Conservation (phyloP, 192 early-diverging fungal genomes). For the Coemansia pectinata region DNA sequence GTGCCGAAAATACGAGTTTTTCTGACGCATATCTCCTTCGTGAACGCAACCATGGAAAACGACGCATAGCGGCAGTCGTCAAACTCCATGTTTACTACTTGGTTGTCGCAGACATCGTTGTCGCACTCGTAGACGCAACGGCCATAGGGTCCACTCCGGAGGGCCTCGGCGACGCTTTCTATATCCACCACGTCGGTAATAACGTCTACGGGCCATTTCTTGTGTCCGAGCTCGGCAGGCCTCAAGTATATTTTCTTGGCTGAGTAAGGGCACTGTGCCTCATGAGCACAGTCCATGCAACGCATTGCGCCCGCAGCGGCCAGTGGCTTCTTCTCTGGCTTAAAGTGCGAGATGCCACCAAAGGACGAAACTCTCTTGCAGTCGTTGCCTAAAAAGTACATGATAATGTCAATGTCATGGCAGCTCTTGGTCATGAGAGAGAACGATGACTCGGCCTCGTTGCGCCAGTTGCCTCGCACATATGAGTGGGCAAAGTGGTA, state of each 20-base stretch:
- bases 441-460: conserved; percentile 57
- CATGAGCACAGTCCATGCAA: conserved; percentile 60
- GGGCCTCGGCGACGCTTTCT: conserved; percentile 53
- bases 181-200: conserved; percentile 56
- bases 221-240: conserved; percentile 27
- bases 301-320: conserved; percentile 59
- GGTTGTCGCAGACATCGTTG: conserved; percentile 72
- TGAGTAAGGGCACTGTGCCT: conserved; percentile 61
- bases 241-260: conserved; percentile 62
- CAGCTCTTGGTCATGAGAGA: conserved; percentile 65
- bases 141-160: conserved; percentile 61
- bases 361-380: conserved; percentile 57
- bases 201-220: conserved; percentile 61
- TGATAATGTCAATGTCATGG: conserved; percentile 61
- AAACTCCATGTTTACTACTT: conserved; percentile 63
- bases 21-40: conserved; percentile 56
- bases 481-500: conserved; percentile 69
- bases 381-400: conserved; percentile 39
- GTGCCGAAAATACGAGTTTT: conserved; percentile 60
- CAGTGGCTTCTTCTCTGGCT: conserved; percentile 55
- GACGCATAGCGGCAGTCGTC: conserved; percentile 55
- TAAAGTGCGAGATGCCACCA: conserved; percentile 64
- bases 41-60: conserved; percentile 63
- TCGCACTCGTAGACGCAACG: conserved; percentile 68
- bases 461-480: conserved; percentile 68